Evolutionary conservation across 805 yeast genomes (phyloP), one percentile per base, ranked within the genome.

Genomic region (Candida verbasci): DNA sequence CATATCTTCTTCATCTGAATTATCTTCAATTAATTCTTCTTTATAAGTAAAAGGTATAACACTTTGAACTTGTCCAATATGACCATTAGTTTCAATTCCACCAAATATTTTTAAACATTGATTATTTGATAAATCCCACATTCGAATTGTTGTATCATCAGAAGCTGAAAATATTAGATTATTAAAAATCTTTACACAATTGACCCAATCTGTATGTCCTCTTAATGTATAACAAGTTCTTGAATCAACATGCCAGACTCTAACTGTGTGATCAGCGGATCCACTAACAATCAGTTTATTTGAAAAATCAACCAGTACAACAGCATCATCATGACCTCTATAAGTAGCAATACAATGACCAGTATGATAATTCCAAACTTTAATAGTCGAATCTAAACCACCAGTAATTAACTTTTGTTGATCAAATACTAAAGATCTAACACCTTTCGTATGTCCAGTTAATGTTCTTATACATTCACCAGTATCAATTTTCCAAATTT

Each of bases 231-330:
- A 86, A 54, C 97, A 93, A 1, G 95, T 85, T 61, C 96, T 72
- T 6, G 88, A 78, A 55, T 86, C 95, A 31, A 93, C 95, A 56
- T 93, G 94, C 98, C 98, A 93, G 10, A 93, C 89, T 58, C 88
- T 87, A 37, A 93, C 83, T 0, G 95, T 87, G 44, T 77, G 74
- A 62, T 93, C 98, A 0, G 96, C 95, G 24, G 94, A 81, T 0
- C 97, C 98, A 8, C 93, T 81, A 1, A 88, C 97, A 52, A 93
- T 88, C 21, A 86, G 70, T 50, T 86, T 86, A 44, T 76, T 73
- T 44, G 70, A 70, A 47, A 87, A 85, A 58, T 91, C 97, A 35
- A 93, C 87, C 45, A 86, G 77, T 28, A 84, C 69, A 3, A 93
- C 95, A 34, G 86, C 80, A 51, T 84, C 93, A 34, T 80, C 81